Conservation (phyloP, 305 asterid species). For the Rubia balearica region DNA sequence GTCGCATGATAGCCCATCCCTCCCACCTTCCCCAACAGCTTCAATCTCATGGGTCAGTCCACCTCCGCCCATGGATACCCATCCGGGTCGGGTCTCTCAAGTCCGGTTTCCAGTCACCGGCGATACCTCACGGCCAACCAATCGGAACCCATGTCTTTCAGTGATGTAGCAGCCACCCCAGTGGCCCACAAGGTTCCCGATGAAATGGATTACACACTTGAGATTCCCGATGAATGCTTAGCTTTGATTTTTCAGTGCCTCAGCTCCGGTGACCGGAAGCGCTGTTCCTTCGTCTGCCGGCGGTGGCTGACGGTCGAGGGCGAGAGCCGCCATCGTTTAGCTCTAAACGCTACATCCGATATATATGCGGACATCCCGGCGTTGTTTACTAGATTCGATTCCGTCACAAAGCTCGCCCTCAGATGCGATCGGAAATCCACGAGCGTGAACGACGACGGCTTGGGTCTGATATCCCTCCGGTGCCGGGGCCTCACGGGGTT, state of each 20-base stretch:
- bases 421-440: constrained; percentile 31
- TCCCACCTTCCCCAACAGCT: too few relatives aligned
- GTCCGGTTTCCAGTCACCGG: constrained; percentile 4
- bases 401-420: constrained; percentile 30
- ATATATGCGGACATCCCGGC: constrained; percentile 15
- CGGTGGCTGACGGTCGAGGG: constrained; percentile 28
- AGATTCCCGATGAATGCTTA: constrained; percentile 33
- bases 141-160: constrained; percentile 9
- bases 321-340: constrained; percentile 27
- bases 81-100: constrained; percentile 8
- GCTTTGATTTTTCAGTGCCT: constrained; percentile 28
- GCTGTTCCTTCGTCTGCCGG: constrained; percentile 28
- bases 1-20: not conserved
- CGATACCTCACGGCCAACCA: constrained; percentile 9
- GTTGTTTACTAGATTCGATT: constrained; percentile 26
- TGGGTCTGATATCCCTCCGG: constrained; percentile 21
- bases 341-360: constrained; percentile 26
- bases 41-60: constrained; percentile 17
- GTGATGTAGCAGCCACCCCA: not conserved
- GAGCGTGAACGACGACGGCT: constrained; percentile 25
- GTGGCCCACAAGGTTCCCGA: not conserved
- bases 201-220: constrained; percentile 15
- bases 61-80: constrained; percentile 20
- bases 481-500: constrained; percentile 26
- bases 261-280: constrained; percentile 28